These are phyloP conservation scores for Gloeophyllum trabeum DNA, from an alignment of 768 basidiomycete genomes.

Conservation along the genomic window DNA sequence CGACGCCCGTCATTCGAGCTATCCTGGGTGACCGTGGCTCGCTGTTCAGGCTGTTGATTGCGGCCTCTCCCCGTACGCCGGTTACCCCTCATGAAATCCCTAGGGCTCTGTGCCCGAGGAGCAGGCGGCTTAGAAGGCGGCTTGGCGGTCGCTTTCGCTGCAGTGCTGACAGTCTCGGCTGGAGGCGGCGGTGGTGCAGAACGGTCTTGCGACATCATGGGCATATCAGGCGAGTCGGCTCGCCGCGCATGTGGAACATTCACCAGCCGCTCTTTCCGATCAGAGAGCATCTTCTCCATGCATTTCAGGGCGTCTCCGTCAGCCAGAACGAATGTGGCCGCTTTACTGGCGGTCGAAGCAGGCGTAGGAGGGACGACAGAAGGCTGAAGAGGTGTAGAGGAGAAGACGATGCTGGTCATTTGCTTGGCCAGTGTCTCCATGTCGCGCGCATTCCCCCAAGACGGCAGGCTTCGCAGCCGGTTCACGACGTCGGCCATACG, in stretches of 20 bases:
- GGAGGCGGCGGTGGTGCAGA: slow-evolving; percentile 8
- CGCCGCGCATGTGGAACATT: background rate
- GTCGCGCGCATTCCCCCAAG: slow-evolving; percentile 67
- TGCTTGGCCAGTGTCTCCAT: slow-evolving; percentile 40
- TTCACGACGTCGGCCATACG: slow-evolving; percentile 28
- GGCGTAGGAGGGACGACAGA: no score
- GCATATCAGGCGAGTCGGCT: background rate
- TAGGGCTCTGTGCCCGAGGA: no score
- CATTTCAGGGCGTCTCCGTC: slow-evolving; percentile 6
- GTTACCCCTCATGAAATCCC: no score
- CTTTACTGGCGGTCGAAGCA: slow-evolving; percentile 5
- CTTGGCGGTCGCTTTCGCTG: no score
- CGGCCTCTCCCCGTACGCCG: no score
- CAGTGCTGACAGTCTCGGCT: background rate
- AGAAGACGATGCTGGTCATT: slow-evolving; percentile 31
- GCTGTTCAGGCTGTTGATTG: no score
- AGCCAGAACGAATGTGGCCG: slow-evolving; percentile 6
- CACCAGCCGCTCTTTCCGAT: slow-evolving; percentile 3
- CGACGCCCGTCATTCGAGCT: no score
- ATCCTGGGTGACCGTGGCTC: no score
- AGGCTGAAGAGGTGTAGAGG: slow-evolving; percentile 8
- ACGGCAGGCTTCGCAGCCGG: slow-evolving; percentile 30
- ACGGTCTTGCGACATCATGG: slow-evolving; percentile 8
- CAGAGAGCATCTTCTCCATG: no score
- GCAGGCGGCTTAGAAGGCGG: slow-evolving; percentile 3